A percentile compares a stretch with the other conserved stretches of the same genome.
Conservation (phyloP, 1,284 basidiomycete genomes). For the Stygiomarasmius scandens region DNA sequence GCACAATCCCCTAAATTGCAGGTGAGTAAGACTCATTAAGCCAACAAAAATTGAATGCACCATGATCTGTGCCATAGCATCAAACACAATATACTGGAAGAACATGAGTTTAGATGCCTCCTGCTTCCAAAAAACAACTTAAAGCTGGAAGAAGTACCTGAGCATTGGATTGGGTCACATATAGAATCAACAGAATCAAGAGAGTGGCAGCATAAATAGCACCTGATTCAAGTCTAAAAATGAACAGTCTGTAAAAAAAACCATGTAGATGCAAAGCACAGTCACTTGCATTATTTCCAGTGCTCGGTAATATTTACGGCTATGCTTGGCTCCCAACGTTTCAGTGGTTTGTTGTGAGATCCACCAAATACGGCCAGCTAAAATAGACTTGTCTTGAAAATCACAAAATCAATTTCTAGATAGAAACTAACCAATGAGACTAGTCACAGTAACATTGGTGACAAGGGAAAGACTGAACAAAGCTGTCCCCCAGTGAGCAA, state of each 20-base stretch:
- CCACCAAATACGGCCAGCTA: slow-evolving; percentile 11
- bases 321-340: slow-evolving; percentile 3
- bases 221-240: slow-evolving; percentile 15
- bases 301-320: slow-evolving; percentile 5
- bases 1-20: slow-evolving; percentile 8
- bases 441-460: slow-evolving; percentile 12
- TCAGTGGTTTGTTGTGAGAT: background rate
- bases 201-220: slow-evolving; percentile 8
- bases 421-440: slow-evolving; percentile 11
- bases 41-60: background rate
- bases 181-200: slow-evolving; percentile 9
- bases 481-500: slow-evolving; percentile 15
- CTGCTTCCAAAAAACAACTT: background rate
- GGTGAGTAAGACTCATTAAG: background rate
- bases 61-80: slow-evolving; percentile 2
- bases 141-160: background rate
- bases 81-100: slow-evolving; percentile 3
- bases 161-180: background rate
- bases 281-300: slow-evolving; percentile 9
- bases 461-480: slow-evolving; percentile 11
- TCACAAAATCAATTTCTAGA: background rate
- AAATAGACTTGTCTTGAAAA: background rate
- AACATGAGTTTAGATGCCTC: too few species aligned
- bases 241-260: background rate
- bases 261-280: background rate